Percentiles rank a stretch among this genome's conserved stretches.
phyloP scores from a whole-genome alignment of 2,329 filamentous ascomycete species.

The Pseudocercospora macadamiae region DNA sequence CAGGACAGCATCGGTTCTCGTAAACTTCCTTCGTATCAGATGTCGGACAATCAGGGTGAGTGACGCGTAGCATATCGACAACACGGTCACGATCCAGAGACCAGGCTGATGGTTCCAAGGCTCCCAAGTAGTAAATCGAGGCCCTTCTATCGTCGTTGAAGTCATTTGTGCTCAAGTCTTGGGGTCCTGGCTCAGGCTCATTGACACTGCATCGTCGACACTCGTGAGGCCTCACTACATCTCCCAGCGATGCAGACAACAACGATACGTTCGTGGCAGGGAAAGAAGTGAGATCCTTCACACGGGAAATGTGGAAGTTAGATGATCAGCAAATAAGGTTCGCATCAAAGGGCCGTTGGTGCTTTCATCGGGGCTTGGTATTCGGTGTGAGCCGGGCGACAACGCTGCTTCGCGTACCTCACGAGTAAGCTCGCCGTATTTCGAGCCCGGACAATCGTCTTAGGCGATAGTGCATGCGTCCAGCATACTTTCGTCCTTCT shows the following conservation, averaged over 20 bases:
- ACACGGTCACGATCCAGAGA: conserved; percentile 3
- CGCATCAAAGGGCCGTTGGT: neutral
- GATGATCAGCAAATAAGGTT: conserved; percentile 1
- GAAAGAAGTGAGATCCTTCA: neutral
- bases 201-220: neutral
- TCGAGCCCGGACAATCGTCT: neutral
- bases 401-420: neutral
- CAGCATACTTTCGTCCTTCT: neutral
- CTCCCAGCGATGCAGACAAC: neutral
- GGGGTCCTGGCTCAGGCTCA: neutral
- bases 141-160: neutral
- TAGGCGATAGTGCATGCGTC: neutral
- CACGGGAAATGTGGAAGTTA: neutral
- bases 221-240: neutral
- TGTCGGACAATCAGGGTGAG: neutral
- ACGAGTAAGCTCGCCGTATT: neutral
- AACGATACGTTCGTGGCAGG: neutral
- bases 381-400: neutral
- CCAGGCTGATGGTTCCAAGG: conserved; percentile 7
- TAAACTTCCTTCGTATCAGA: conserved; percentile 1
- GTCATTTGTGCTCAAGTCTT: conserved; percentile 4
- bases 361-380: neutral
- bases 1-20: neutral
- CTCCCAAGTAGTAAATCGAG: neutral
- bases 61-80: neutral